phyloP scores from a whole-genome alignment of 1,139 yeast genomes.

The Pichia sp. region DNA sequence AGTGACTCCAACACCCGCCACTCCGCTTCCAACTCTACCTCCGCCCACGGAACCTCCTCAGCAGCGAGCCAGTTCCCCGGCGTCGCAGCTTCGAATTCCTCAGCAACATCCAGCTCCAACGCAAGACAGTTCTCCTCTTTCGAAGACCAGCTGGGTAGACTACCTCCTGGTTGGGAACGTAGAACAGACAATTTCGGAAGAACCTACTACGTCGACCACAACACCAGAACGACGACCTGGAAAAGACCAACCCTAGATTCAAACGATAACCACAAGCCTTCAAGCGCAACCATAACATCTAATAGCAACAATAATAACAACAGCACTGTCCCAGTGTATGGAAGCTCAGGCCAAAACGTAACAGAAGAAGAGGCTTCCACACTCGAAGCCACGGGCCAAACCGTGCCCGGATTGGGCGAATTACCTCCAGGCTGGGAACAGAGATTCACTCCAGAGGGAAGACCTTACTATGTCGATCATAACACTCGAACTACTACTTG shows the following conservation, averaged over 20 bases:
- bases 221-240: conserved; percentile 97
- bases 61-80: conserved; percentile 26
- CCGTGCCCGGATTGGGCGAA: conserved; percentile 95
- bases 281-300: conserved; percentile 73
- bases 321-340: conserved; percentile 5
- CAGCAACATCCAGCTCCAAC: conserved; percentile 19
- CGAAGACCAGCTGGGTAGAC: conserved; percentile 93
- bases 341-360: conserved; percentile 37
- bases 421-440: conserved; percentile 99
- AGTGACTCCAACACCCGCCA: not conserved
- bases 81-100: conserved; percentile 21
- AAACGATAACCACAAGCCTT: conserved; percentile 58
- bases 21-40: conserved; percentile 3
- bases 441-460: conserved; percentile 94
- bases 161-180: conserved; percentile 99
- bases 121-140: conserved; percentile 77
- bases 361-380: conserved; percentile 54
- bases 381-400: conserved; percentile 84
- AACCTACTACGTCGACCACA: conserved; percentile 96
- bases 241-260: conserved; percentile 83
- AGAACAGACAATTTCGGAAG: conserved; percentile 96
- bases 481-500: conserved; percentile 98
- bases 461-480: conserved; percentile 97
- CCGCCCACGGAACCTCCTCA: not conserved
- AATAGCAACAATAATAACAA: conserved; percentile 7